phyloP scores from a whole-genome alignment of 2,329 filamentous ascomycete genomes.

The Fusarium algeriense region DNA sequence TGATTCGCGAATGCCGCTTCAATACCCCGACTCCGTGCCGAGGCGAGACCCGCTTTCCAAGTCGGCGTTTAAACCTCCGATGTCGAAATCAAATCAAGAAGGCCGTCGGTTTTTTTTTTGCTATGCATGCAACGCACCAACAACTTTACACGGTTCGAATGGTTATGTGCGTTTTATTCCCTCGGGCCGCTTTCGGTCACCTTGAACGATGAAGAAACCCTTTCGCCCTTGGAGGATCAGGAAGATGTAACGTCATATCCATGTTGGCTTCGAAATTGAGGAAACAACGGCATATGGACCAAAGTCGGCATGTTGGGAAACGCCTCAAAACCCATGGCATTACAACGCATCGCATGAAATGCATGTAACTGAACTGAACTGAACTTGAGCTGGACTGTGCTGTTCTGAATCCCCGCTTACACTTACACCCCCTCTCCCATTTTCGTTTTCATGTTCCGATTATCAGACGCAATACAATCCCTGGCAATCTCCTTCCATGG shows the following conservation, averaged over 20 bases:
- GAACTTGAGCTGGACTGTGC: not conserved
- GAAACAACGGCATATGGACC: conserved; percentile 25
- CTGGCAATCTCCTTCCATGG: not conserved
- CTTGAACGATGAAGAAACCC: conserved; percentile 3
- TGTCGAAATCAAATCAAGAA: conserved; percentile 8
- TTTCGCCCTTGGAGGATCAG: not conserved
- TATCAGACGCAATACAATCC: not conserved
- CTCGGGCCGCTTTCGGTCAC: not conserved
- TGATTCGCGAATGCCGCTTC: conserved; percentile 20
- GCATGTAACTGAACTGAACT: not conserved
- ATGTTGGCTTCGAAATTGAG: not conserved
- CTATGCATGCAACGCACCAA: not conserved
- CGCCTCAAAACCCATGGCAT: conserved; percentile 35
- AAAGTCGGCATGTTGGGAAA: conserved; percentile 36
- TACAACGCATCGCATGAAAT: not conserved
- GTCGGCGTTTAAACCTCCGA: conserved; percentile 42
- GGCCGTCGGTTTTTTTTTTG: conserved; percentile 15
- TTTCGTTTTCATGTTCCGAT: conserved; percentile 15
- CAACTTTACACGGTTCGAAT: not conserved
- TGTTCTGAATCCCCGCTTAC: not conserved
- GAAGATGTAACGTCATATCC: conserved; percentile 13
- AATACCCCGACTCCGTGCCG: conserved; percentile 38
- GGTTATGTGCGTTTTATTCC: conserved; percentile 18
- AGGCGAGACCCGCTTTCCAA: conserved; percentile 20
- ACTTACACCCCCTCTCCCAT: conserved; percentile 5